These are phyloP conservation scores for Verticillium tricorpus DNA, from an alignment of 2,329 filamentous ascomycete genomes.

Conservation along the genomic window DNA sequence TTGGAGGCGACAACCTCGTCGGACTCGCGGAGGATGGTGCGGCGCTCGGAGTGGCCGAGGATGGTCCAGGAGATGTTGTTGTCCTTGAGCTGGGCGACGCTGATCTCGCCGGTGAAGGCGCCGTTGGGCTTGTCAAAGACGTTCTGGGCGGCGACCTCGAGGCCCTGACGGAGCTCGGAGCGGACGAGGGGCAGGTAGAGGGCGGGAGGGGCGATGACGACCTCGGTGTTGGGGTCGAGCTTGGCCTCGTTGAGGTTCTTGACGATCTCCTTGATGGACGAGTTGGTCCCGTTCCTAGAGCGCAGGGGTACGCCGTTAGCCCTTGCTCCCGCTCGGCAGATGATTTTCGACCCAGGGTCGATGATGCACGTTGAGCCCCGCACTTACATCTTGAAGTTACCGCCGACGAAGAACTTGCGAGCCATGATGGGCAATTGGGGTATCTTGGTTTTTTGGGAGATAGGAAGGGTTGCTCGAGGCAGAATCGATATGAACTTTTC, in stretches of 20 bases:
- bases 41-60: conserved; percentile 91
- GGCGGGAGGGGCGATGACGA: conserved; percentile 86
- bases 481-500: not conserved
- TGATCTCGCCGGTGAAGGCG: conserved; percentile 96
- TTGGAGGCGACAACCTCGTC: conserved; percentile 86
- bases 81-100: conserved; percentile 85
- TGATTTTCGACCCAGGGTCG: not conserved
- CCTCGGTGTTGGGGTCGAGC: conserved; percentile 76
- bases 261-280: conserved; percentile 88
- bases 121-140: conserved; percentile 96
- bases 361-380: conserved; percentile 5
- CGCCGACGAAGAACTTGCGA: conserved; percentile 96
- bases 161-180: conserved; percentile 66
- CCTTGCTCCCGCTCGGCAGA: not conserved
- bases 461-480: conserved; percentile 1
- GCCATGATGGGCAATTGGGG: conserved; percentile 61
- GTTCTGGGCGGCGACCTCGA: conserved; percentile 93
- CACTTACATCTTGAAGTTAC: conserved; percentile 98
- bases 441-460: conserved; percentile 11
- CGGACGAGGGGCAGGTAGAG: conserved; percentile 88
- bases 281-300: conserved; percentile 83
- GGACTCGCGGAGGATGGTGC: conserved; percentile 81
- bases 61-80: conserved; percentile 84
- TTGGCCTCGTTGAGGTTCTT: conserved; percentile 81
- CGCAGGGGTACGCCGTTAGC: conserved; percentile 1